Evolutionary conservation across 148 eudicot genomes (phyloP).

Genomic region (Salicornia ramosissima): DNA sequence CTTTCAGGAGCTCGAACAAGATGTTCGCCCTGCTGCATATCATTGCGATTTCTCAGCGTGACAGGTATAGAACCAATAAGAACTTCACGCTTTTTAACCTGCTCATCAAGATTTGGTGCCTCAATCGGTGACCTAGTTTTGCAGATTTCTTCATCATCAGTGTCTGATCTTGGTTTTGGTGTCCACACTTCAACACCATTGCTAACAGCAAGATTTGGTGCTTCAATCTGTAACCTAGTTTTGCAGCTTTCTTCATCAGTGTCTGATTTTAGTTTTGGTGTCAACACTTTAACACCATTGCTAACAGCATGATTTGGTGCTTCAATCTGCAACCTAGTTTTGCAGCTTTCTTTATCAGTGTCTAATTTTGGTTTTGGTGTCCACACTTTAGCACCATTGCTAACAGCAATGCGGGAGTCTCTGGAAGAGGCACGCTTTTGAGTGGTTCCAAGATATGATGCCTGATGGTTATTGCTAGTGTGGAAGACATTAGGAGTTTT

Average conservation of each 20-base stretch:
- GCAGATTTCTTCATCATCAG: slow-evolving; percentile 33
- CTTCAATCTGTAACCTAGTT: slow-evolving; percentile 22
- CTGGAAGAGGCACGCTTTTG: slow-evolving; percentile 43
- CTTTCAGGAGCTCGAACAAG: slow-evolving; percentile 15
- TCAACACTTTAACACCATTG: too few species aligned
- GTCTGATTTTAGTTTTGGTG: slow-evolving; percentile 54
- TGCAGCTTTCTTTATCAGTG: slow-evolving; percentile 29
- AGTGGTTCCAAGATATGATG: slow-evolving; percentile 30
- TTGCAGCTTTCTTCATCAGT: slow-evolving; percentile 31
- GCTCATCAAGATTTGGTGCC: slow-evolving; percentile 28
- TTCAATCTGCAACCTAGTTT: slow-evolving; percentile 22
- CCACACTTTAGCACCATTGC: slow-evolving; percentile 57
- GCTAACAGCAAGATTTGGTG: too few species aligned
- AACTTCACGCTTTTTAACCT: slow-evolving; percentile 44
- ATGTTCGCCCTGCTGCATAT: slow-evolving; percentile 25
- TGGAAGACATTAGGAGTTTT: slow-evolving; percentile 41
- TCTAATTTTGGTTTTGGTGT: slow-evolving; percentile 55
- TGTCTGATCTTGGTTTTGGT: slow-evolving; percentile 49
- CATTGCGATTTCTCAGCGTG: slow-evolving; percentile 32
- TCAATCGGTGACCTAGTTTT: slow-evolving; percentile 23
- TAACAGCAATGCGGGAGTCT: slow-evolving; percentile 36
- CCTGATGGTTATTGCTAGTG: slow-evolving; percentile 40
- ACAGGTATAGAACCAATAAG: slow-evolving; percentile 86
- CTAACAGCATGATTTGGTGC: slow-evolving; percentile 30
- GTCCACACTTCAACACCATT: too few species aligned